Base-by-base conservation (phyloP, 306 rosid species). In the Malus sylvestris region DNA sequence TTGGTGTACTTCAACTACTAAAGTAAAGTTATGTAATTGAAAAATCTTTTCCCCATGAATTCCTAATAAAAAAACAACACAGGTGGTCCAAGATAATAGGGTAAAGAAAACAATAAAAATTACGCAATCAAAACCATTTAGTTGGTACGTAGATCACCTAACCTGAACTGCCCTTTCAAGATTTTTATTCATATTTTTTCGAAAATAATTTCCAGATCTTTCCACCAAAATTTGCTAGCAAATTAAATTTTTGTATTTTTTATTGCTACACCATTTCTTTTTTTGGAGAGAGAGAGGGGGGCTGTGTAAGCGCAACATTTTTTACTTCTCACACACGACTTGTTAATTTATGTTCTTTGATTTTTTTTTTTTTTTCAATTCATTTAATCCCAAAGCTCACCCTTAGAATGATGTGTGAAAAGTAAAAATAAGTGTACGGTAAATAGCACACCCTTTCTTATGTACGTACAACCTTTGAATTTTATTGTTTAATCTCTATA, bases 111-210 rank as follows among this genome's bases (percentile, higher is more conserved):
- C 35, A 80, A 59, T 45, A 62, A 30, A 29, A 78, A 18, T 14
- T 25, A 68, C 49, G 81, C 79, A 79, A 85, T 88, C 88, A 85
- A 90, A 82, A 91, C 83, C 25, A 62, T 86, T 49, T 86, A 30
- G 97, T 86, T 91, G 94, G 35, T 70, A 79, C 80, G 80, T 86
- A 68, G 96, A 85, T 85, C 82, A 90, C 97, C 98, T 84, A 93
- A 92, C 90, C 86, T 74, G 91, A 89, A 85, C 97, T 81, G 87
- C 97, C 82, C 62, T 55, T 83, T 91, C 78, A 83, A 78, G 11
- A 44, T 33, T 76, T 66, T 46, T 49, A 49, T 49, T 49, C 53
- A 14, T 78, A 69, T 45, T 78, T 72, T 3, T 23, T 4, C 1
- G 14, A 25, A 25, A 4, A 2, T 12, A 60, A 5, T 10, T 23